phyloP scores from a whole-genome alignment of 148 eudicot species.

The Rhododendron mucronatum region DNA sequence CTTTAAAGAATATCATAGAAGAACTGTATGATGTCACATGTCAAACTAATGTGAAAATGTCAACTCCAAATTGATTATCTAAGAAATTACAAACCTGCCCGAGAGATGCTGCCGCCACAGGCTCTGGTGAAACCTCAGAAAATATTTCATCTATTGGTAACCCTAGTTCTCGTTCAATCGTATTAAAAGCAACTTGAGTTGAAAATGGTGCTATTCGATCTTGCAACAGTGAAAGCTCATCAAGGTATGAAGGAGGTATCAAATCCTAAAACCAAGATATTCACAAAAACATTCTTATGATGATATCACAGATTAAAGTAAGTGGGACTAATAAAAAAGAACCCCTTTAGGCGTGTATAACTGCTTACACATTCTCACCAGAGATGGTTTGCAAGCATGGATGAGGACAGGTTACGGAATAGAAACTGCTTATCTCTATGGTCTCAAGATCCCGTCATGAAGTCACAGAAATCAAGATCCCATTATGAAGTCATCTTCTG shows the following conservation, averaged over 20 bases:
- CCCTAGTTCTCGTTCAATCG: constrained; percentile 85
- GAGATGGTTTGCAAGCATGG: neutral
- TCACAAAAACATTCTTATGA: neutral
- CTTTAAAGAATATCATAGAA: constrained; percentile 24
- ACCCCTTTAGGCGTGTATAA: neutral
- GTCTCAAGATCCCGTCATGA: neutral
- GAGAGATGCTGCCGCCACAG: constrained; percentile 97
- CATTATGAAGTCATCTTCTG: neutral
- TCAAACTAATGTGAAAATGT: constrained; percentile 3
- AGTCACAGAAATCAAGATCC: neutral
- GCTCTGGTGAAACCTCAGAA: constrained; percentile 81
- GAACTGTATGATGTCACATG: neutral
- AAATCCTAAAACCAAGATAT: constrained; percentile 53
- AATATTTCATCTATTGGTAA: constrained; percentile 61
- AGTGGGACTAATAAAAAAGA: neutral
- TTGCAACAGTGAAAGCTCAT: constrained; percentile 86
- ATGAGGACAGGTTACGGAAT: neutral
- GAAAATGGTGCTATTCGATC: constrained; percentile 89
- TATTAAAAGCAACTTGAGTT: constrained; percentile 66
- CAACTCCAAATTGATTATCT: neutral
- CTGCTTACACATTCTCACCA: neutral
- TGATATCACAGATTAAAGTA: neutral
- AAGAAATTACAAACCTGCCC: constrained; percentile 63
- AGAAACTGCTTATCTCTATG: neutral
- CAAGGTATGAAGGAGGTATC: constrained; percentile 79